Base-by-base conservation (phyloP, 164 flowering plant species). In the Vitis amurensis region DNA sequence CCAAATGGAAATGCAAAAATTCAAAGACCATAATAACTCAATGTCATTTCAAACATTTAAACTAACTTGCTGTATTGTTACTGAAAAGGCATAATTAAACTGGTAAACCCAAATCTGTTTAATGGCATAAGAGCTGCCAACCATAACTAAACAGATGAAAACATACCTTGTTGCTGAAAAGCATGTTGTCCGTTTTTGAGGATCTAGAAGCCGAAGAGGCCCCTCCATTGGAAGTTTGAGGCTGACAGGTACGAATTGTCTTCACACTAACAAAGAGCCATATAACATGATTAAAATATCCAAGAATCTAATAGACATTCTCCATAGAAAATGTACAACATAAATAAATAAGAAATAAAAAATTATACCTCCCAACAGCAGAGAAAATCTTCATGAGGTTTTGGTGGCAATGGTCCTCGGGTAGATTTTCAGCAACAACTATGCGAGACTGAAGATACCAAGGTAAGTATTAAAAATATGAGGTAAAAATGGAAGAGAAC, bases 381-480 rank as follows among this genome's bases (percentile, higher is more conserved):
- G 96, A 90, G 77, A 95, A 95, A 68, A 95, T 68, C 81, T 81
- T 93, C 98, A 91, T 82, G n/a, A 95, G 97, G 63, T 87, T 93
- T 76, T 91, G 99, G 77, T 90, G 86, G 79, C 92, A 91, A 81
- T 91, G 98, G 75, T 91, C 97, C 62, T 93, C 98, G 3, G 99
- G 99, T 63, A 95, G 78, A 74, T 95, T 95, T 76, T 95, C 99
- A 74, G 97, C 97, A 77, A 95, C 75, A 70, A 95, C 77, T 57
- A 90, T 87, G 68, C 97, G 97, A 60, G 96, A 83, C 99, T 95
- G 79, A 70, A 75, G 14, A 77, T 37, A 14, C 70, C 50, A 53
- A 64, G 55, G 29, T 0, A 63, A 31, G 47, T 2, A 27, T 37
- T 2, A 27, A 3, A 50, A 15, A n/a, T 50, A 53, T 14, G 9